A percentile compares a stretch with the other conserved stretches of the same genome.
phyloP scores from a whole-genome alignment of 2,329 filamentous ascomycete species.

The Triangularia verruculosa region DNA sequence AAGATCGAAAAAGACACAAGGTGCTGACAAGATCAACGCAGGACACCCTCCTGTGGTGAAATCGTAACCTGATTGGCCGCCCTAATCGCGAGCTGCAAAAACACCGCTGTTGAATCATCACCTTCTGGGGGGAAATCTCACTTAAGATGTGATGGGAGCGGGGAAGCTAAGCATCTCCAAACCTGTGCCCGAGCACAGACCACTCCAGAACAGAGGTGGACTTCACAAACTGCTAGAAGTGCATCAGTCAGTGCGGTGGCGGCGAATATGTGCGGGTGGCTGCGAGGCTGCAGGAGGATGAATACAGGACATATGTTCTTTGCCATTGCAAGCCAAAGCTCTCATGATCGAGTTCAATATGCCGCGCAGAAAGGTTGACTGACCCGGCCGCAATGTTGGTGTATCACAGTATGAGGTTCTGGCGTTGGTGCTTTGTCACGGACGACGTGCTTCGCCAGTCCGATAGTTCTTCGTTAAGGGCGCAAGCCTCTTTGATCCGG shows the following conservation, averaged over 20 bases:
- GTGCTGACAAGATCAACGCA: neutral
- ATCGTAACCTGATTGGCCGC: neutral
- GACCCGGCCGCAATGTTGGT: neutral
- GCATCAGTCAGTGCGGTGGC: neutral
- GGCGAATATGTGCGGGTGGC: neutral
- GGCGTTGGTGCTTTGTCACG: neutral
- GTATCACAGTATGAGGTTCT: neutral
- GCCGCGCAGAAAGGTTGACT: neutral
- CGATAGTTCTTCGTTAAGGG: neutral
- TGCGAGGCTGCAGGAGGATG: neutral
- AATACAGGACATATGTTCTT: neutral
- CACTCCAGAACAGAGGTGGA: neutral
- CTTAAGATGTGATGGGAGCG: neutral
- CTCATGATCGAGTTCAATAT: neutral
- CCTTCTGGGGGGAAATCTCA: neutral
- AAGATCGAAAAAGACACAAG: neutral
- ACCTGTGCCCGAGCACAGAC: slow-evolving; percentile 3
- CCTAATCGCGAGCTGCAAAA: neutral
- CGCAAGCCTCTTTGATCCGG: neutral
- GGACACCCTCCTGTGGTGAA: neutral
- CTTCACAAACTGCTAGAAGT: neutral
- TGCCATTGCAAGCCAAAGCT: neutral
- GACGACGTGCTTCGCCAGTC: neutral
- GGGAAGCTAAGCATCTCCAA: slow-evolving; percentile 2
- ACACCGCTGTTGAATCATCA: neutral